These are phyloP conservation scores for Lipomyces chichibuensis DNA, from an alignment of 805 yeast genomes.

Conservation along the genomic window DNA sequence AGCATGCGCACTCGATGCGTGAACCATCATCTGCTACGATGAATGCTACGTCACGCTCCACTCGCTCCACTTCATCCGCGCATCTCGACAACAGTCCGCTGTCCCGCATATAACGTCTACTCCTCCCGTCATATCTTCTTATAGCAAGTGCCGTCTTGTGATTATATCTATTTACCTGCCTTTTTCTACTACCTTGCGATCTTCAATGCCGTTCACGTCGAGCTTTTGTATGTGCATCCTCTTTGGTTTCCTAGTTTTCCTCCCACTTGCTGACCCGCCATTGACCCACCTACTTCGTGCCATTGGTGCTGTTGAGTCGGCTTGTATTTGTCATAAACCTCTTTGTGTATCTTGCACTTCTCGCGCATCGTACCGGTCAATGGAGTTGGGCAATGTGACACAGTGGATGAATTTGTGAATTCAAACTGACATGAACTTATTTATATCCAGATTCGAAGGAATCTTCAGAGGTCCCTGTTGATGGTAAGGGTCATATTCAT, in stretches of 20 bases:
- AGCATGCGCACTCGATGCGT: neutral
- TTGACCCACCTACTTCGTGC: slow-evolving; percentile 1
- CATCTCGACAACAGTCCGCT: neutral
- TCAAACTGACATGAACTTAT: neutral
- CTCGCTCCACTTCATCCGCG: neutral
- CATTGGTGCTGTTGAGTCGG: neutral
- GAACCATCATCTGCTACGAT: neutral
- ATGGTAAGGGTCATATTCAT: slow-evolving; percentile 1
- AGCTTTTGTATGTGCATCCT: neutral
- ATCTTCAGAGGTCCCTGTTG: slow-evolving; percentile 4
- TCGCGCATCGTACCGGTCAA: neutral
- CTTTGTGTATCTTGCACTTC: neutral
- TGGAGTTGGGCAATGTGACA: neutral
- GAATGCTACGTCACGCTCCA: neutral
- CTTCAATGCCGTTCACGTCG: neutral
- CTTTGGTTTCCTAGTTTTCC: neutral
- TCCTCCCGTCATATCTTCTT: neutral
- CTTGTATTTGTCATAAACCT: neutral
- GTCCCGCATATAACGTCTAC: neutral
- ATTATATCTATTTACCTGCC: neutral
- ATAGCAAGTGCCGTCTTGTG: neutral
- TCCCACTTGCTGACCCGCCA: neutral
- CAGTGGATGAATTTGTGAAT: neutral
- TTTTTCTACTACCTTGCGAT: neutral
- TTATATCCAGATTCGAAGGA: slow-evolving; percentile 5